Conservation (phyloP, 1,284 basidiomycete genomes). For the Puccinia coronata region DNA sequence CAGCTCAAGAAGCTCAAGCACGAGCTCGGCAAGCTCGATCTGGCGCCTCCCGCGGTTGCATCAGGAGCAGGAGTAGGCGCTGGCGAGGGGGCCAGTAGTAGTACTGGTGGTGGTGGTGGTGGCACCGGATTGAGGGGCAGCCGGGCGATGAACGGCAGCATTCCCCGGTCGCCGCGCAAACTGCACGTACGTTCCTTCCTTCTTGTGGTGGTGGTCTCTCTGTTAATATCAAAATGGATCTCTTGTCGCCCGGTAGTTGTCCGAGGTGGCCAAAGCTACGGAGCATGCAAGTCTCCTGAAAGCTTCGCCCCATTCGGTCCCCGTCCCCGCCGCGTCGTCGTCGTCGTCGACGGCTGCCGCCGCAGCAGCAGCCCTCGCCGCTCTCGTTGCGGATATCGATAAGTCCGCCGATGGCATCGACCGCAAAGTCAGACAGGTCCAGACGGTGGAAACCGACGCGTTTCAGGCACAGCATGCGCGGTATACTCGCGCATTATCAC, state of each 20-base stretch:
- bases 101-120: neutral
- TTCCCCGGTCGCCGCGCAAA: slow-evolving; percentile 27
- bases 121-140: neutral
- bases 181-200: slow-evolving; percentile 14
- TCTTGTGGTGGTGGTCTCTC: neutral
- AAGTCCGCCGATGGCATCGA: slow-evolving; percentile 5
- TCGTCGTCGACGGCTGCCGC: no score
- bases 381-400: neutral
- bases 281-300: neutral
- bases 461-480: neutral
- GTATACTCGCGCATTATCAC: neutral
- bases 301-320: neutral
- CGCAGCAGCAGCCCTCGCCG: no score
- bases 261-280: slow-evolving; percentile 12
- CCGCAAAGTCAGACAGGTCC: neutral
- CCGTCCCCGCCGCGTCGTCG: neutral
- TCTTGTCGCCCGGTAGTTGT: slow-evolving; percentile 6
- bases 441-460: neutral
- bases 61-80: neutral
- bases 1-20: slow-evolving; percentile 26
- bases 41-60: neutral
- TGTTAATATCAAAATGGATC: neutral
- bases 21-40: slow-evolving; percentile 6
- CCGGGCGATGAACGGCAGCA: slow-evolving; percentile 11
- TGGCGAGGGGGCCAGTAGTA: neutral